These are phyloP conservation scores for Ensete glaucum DNA, from an alignment of 176 grass and related monocot species.

Conservation along the genomic window DNA sequence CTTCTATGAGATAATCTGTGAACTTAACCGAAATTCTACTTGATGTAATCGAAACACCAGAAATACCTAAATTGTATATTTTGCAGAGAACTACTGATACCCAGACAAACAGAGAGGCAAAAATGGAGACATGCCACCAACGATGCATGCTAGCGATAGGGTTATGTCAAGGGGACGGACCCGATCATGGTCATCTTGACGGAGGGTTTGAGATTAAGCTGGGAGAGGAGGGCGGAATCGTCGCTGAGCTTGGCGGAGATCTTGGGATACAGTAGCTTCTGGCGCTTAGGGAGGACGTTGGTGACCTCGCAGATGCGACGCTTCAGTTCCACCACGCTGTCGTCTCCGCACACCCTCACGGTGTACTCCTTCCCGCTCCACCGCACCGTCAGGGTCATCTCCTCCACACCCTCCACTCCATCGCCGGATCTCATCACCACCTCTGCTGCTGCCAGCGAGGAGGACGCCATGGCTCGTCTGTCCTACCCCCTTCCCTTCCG, in stretches of 20 bases:
- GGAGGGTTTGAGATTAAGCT: conserved; percentile 64
- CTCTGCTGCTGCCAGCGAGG: conserved; percentile 16
- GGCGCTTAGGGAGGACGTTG: conserved; percentile 76
- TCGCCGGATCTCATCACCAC: background rate
- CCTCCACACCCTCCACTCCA: conserved; percentile 38
- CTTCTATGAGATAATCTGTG: too few relatives aligned
- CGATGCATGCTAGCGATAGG: background rate
- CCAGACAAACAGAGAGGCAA: too few relatives aligned
- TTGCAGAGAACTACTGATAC: too few relatives aligned
- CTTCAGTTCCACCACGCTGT: conserved; percentile 83
- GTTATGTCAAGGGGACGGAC: conserved; percentile 19
- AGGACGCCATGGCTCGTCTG: conserved; percentile 5
- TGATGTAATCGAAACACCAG: too few relatives aligned
- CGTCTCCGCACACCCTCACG: conserved; percentile 75
- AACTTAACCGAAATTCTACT: too few relatives aligned
- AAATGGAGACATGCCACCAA: too few relatives aligned
- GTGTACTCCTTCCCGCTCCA: conserved; percentile 78
- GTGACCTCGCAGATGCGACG: conserved; percentile 89
- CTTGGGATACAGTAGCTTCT: conserved; percentile 87
- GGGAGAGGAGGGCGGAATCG: conserved; percentile 66
- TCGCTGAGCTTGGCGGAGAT: conserved; percentile 51
- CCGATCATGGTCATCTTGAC: conserved; percentile 86
- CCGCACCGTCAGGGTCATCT: conserved; percentile 68
- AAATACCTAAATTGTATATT: too few relatives aligned
- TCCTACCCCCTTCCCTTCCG: background rate